Percentiles rank a stretch among this genome's conserved stretches.
phyloP scores from a whole-genome alignment of 169 alveolate genomes.

The Plasmodium coatneyi region DNA sequence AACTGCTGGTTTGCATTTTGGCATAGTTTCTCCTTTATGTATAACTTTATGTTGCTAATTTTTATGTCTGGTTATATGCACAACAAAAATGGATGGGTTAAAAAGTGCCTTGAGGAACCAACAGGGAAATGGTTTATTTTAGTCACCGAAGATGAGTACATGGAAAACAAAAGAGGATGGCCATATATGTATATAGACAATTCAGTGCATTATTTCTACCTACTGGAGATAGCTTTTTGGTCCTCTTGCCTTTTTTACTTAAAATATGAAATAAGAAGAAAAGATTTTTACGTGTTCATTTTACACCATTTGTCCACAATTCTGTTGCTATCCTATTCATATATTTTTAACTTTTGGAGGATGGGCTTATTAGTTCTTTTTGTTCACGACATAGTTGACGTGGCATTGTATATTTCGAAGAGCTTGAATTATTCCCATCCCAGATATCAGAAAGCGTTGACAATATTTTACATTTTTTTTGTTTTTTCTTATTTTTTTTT shows the following conservation, averaged over 20 bases:
- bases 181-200: conserved; percentile 59
- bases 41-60: conserved; percentile 30
- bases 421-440: conserved; percentile 53
- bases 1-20: conserved; percentile 72
- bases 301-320: conserved; percentile 61
- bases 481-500: conserved; percentile 67
- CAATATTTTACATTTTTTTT: conserved; percentile 29
- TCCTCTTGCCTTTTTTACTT: conserved; percentile 69
- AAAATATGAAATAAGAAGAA: conserved; percentile 74
- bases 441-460: neutral
- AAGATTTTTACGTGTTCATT: conserved; percentile 59
- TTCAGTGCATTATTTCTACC: conserved; percentile 52
- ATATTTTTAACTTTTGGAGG: conserved; percentile 69
- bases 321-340: conserved; percentile 29
- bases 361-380: conserved; percentile 53
- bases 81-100: conserved; percentile 68
- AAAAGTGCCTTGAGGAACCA: conserved; percentile 48
- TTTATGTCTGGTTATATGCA: conserved; percentile 57
- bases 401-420: conserved; percentile 78
- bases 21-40: conserved; percentile 62
- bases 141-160: conserved; percentile 73
- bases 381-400: conserved; percentile 86
- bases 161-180: conserved; percentile 77
- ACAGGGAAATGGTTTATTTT: conserved; percentile 73
- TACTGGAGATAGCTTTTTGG: conserved; percentile 57